Evolutionary conservation across 2,329 filamentous ascomycete species (phyloP).

Genomic region (Polychaeton citri): DNA sequence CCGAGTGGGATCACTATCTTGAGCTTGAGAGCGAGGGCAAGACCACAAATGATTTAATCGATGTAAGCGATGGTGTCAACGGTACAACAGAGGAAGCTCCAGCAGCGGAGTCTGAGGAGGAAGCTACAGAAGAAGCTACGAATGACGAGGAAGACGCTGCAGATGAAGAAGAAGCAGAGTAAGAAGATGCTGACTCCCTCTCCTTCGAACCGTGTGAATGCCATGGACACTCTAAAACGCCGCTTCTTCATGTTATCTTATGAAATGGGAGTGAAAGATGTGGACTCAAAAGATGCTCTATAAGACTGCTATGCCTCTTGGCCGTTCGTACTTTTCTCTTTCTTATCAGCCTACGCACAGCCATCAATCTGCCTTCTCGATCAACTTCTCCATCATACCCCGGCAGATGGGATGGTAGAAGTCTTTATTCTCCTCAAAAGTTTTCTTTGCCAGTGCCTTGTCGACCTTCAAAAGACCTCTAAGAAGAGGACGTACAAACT

Average conservation of each 20-base stretch:
- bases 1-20: slow-evolving; percentile 89
- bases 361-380: slow-evolving; percentile 3
- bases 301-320: neutral
- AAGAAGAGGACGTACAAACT: slow-evolving; percentile 84
- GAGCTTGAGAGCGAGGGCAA: slow-evolving; percentile 60
- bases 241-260: too few relatives aligned
- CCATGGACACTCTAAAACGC: too few relatives aligned
- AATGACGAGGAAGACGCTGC: too few relatives aligned
- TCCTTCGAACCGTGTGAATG: too few relatives aligned
- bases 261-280: too few relatives aligned
- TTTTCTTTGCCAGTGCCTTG: slow-evolving; percentile 58
- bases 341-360: neutral
- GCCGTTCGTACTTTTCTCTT: neutral
- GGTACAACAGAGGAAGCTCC: too few relatives aligned
- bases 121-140: too few relatives aligned
- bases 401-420: slow-evolving; percentile 95
- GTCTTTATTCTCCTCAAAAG: slow-evolving; percentile 74
- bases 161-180: too few relatives aligned
- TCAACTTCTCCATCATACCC: slow-evolving; percentile 64
- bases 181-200: too few relatives aligned
- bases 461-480: slow-evolving; percentile 63
- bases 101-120: too few relatives aligned
- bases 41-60: slow-evolving; percentile 26
- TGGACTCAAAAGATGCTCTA: too few relatives aligned
- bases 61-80: slow-evolving; percentile 22